Evolutionary conservation across 2,329 filamentous ascomycete genomes (phyloP).

Genomic region (Ilyonectria robusta): DNA sequence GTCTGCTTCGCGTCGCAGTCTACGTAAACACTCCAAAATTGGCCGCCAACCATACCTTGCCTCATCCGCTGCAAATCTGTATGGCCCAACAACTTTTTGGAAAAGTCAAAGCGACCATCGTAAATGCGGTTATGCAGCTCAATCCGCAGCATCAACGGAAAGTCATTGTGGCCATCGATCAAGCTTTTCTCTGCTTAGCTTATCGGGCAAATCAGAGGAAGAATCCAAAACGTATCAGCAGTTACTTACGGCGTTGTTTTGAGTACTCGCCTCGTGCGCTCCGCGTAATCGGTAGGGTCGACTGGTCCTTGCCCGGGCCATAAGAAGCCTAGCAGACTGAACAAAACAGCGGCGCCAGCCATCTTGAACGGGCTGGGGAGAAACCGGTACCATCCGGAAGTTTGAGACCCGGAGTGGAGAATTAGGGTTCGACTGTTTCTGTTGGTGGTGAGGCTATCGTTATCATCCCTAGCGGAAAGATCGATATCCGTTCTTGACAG

Average conservation of each 20-base stretch:
- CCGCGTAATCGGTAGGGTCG: slow-evolving; percentile 32
- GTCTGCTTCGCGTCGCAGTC: slow-evolving; percentile 43
- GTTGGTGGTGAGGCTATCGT: no score
- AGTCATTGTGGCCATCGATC: slow-evolving; percentile 52
- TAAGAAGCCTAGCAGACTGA: slow-evolving; percentile 27
- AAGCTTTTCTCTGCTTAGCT: slow-evolving; percentile 25
- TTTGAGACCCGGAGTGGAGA: no score
- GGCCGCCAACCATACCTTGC: slow-evolving; percentile 48
- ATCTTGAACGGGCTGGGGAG: slow-evolving; percentile 16
- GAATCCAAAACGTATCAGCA: no score
- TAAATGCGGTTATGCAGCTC: slow-evolving; percentile 48
- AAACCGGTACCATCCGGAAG: no score
- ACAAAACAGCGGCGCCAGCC: slow-evolving; percentile 24
- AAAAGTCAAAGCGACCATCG: slow-evolving; percentile 31
- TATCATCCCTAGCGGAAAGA: no score
- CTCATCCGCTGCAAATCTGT: slow-evolving; percentile 48
- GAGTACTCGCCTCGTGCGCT: slow-evolving; percentile 33
- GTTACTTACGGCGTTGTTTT: slow-evolving; percentile 31
- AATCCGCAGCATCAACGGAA: slow-evolving; percentile 49
- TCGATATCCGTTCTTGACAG: no score
- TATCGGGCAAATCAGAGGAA: not conserved
- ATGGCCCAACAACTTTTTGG: slow-evolving; percentile 41
- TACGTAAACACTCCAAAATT: slow-evolving; percentile 51
- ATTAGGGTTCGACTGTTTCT: no score
- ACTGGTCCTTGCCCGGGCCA: slow-evolving; percentile 25